Evolutionary conservation across 2,329 filamentous ascomycete genomes (phyloP).

Genomic region (Chaetomiaceae sp.): DNA sequence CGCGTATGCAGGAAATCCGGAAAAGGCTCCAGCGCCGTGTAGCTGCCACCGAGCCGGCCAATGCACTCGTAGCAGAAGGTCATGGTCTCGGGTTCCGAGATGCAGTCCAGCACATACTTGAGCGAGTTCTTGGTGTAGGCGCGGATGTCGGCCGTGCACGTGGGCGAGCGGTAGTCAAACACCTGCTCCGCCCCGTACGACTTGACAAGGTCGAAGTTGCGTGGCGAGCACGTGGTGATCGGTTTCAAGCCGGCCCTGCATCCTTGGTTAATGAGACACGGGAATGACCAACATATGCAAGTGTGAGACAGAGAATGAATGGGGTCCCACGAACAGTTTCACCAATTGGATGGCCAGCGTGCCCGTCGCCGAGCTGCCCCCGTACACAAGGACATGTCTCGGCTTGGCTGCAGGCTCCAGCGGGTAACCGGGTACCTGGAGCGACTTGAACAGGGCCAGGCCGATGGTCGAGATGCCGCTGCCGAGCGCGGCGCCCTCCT

Average conservation of each 20-base stretch:
- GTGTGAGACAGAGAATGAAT: too few relatives aligned
- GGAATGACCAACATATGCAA: too few relatives aligned
- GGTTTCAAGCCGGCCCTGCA: slow-evolving; percentile 8
- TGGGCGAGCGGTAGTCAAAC: slow-evolving; percentile 34
- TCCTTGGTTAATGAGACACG: too few relatives aligned
- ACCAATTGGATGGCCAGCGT: slow-evolving; percentile 25
- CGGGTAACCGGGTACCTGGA: slow-evolving; percentile 18
- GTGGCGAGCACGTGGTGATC: slow-evolving; percentile 25
- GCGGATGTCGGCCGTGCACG: slow-evolving; percentile 28
- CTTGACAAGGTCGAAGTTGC: slow-evolving; percentile 32
- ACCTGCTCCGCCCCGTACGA: slow-evolving; percentile 34
- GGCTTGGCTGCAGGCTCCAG: neutral
- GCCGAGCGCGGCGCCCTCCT: neutral
- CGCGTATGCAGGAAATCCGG: neutral
- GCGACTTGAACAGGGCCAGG: slow-evolving; percentile 17
- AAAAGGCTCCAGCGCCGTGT: neutral
- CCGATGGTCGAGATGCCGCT: slow-evolving; percentile 3
- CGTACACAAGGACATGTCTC: slow-evolving; percentile 20
- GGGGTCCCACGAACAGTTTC: too few relatives aligned
- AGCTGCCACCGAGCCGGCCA: slow-evolving; percentile 30
- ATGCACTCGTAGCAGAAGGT: slow-evolving; percentile 34
- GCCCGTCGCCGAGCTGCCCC: slow-evolving; percentile 20
- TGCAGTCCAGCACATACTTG: slow-evolving; percentile 33
- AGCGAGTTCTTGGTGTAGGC: slow-evolving; percentile 34
- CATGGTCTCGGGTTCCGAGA: slow-evolving; percentile 29